Evolutionary conservation across 805 yeast genomes (phyloP).

Genomic region (Yarrowia sp.): DNA sequence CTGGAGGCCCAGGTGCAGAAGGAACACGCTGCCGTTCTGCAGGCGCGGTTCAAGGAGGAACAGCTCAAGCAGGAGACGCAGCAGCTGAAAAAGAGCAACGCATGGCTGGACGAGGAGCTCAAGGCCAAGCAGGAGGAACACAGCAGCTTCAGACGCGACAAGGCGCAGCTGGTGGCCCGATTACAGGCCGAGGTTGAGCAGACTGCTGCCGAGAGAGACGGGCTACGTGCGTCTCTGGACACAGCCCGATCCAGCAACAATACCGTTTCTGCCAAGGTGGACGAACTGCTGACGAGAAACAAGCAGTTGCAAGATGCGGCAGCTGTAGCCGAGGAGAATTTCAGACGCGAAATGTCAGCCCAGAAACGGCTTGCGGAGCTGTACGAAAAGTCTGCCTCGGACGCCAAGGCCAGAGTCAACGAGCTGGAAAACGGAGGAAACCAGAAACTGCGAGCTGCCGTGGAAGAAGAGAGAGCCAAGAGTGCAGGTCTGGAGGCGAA

Average conservation of each 20-base stretch:
- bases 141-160: slow-evolving; percentile 47
- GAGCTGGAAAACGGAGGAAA: slow-evolving; percentile 61
- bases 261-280: slow-evolving; percentile 52
- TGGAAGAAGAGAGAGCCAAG: slow-evolving; percentile 51
- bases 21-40: slow-evolving; percentile 47
- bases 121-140: slow-evolving; percentile 50
- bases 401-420: slow-evolving; percentile 59
- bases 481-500: slow-evolving; percentile 52
- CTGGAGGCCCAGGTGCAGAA: slow-evolving; percentile 52
- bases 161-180: slow-evolving; percentile 48
- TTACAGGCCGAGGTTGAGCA: slow-evolving; percentile 52
- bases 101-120: slow-evolving; percentile 54
- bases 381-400: slow-evolving; percentile 61
- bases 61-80: slow-evolving; percentile 55
- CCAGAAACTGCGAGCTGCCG: slow-evolving; percentile 52
- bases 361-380: slow-evolving; percentile 68
- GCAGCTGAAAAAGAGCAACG: slow-evolving; percentile 53
- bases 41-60: slow-evolving; percentile 51
- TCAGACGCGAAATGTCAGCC: slow-evolving; percentile 62
- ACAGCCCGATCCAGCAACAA: slow-evolving; percentile 51
- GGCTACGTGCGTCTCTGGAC: slow-evolving; percentile 48
- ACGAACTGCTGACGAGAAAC: slow-evolving; percentile 56
- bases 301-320: slow-evolving; percentile 57
- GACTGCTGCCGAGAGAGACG: slow-evolving; percentile 48
- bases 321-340: slow-evolving; percentile 57